phyloP scores from a whole-genome alignment of 176 grass and related monocot genomes.

The bread wheat (Triticum aestivum) region DNA sequence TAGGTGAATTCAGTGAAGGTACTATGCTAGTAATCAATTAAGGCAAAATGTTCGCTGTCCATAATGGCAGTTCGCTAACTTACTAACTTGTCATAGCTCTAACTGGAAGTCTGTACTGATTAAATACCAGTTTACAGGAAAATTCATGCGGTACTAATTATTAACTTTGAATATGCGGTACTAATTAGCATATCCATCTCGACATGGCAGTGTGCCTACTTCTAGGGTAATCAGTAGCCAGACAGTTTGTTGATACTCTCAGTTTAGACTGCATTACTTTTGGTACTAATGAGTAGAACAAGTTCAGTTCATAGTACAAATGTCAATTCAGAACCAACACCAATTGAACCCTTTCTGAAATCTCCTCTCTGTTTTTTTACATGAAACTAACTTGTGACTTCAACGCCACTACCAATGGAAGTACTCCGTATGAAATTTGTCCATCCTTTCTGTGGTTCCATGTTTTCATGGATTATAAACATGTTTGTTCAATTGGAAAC shows the following conservation, averaged over 20 bases:
- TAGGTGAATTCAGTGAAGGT: not conserved
- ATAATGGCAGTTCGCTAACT: not conserved
- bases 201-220: not conserved
- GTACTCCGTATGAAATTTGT: not conserved
- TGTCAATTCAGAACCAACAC: not conserved
- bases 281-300: not conserved
- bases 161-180: not conserved
- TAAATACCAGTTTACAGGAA: slow-evolving; percentile 1
- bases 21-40: not conserved
- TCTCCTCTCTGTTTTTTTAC: not conserved
- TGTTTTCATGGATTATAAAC: not conserved
- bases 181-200: not conserved
- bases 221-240: not conserved
- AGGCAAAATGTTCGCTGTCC: slow-evolving; percentile 6
- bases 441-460: not conserved
- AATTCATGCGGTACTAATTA: not conserved
- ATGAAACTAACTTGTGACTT: not conserved
- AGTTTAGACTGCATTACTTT: not conserved
- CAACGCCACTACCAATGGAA: not conserved
- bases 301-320: not conserved
- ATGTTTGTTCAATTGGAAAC: not conserved
- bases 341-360: not conserved
- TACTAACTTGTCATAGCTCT: not conserved
- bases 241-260: not conserved
- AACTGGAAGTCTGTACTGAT: not conserved